Base-by-base conservation (phyloP, 2,329 filamentous ascomycete genomes). In the Monilinia fructigena region DNA sequence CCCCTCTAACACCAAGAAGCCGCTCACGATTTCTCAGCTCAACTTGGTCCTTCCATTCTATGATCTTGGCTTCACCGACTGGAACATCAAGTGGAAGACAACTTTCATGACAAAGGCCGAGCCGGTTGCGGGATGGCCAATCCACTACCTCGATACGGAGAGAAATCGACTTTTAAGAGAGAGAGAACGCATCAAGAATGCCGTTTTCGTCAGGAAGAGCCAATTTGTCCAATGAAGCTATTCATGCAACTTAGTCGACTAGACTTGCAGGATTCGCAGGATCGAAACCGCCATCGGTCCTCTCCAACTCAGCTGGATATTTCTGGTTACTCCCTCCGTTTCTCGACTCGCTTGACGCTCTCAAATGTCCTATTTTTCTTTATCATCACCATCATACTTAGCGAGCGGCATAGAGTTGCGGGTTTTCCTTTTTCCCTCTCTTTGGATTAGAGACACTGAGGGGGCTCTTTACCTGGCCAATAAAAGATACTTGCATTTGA, bases 21-120 rank as follows among this genome's bases (percentile, higher is more conserved):
- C 63, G 10, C 23, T 70, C 11, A 65, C 66, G 1, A 54, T 70
- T 18, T 26, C 65, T 1, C 68, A 73, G 55, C 62, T 73, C 2
- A 67, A 68, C 47, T 61, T 71, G 12, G 60, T 71, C n/a, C 59
- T 74, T 5, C 72, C 73, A 0, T 74, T 74, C 64, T 74, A 72
- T 52, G 72, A 73, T 16, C 62, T 74, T 1, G 54, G 53, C 6
- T 74, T 73, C 59, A 67, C 56, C 18, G 54, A 68, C 3, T 74
- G 72, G 73, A 53, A 64, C 1, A 53, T 73, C 10, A 69, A 65
- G 40, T 74, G 68, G 65, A 67, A 68, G 23, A 66, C 66, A 2
- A 56, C 56, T 5, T 71, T 67, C 26, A 67, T 71, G 67, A 68
- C 52, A 8, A 42, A 63, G 18, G 48, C 68, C 11, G 67, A 67